Percentiles rank a stretch among this genome's conserved stretches.
These are phyloP conservation scores for Fimicolochytrium jonesii DNA, from an alignment of 192 early-diverging fungal genomes.

Conservation along the genomic window DNA sequence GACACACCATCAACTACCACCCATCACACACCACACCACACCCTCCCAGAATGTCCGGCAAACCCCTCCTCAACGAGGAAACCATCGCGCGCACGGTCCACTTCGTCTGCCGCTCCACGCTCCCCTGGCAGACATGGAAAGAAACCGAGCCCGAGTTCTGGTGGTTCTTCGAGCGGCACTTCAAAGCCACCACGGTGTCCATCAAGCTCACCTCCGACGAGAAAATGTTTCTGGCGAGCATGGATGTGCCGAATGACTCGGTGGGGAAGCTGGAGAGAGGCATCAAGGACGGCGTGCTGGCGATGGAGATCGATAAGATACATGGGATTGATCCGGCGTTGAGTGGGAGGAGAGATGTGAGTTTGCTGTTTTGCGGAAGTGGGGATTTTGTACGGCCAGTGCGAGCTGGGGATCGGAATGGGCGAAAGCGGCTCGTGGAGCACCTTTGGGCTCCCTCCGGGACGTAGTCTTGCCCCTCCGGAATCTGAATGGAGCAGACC, in stretches of 20 bases:
- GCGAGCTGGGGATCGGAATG: too few relatives aligned
- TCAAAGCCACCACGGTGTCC: conserved; percentile 25
- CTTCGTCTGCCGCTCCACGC: conserved; percentile 25
- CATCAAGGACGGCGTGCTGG: conserved; percentile 47
- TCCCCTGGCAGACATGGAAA: conserved; percentile 35
- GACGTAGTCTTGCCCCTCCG: too few relatives aligned
- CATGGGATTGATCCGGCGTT: conserved; percentile 52
- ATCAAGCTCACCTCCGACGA: conserved; percentile 47
- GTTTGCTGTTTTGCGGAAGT: too few relatives aligned
- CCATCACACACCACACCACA: too few relatives aligned
- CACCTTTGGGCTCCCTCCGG: too few relatives aligned
- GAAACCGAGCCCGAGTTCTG: conserved; percentile 41
- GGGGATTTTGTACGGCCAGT: too few relatives aligned
- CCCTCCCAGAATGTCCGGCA: too few relatives aligned
- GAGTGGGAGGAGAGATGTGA: conserved; percentile 42
- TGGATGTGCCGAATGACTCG: conserved; percentile 43
- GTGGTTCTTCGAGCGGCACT: conserved; percentile 49
- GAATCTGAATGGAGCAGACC: too few relatives aligned
- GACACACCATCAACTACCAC: too few relatives aligned
- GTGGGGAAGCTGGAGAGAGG: conserved; percentile 40
- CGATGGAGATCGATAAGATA: conserved; percentile 52
- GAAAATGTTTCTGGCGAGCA: conserved; percentile 40
- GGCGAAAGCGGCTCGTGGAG: too few relatives aligned
- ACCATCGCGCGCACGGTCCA: conserved; percentile 24
- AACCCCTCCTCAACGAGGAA: conserved; percentile 27